Evolutionary conservation across 352 stramenopile species (phyloP).

Genomic region (Phytophthora aleatoria): DNA sequence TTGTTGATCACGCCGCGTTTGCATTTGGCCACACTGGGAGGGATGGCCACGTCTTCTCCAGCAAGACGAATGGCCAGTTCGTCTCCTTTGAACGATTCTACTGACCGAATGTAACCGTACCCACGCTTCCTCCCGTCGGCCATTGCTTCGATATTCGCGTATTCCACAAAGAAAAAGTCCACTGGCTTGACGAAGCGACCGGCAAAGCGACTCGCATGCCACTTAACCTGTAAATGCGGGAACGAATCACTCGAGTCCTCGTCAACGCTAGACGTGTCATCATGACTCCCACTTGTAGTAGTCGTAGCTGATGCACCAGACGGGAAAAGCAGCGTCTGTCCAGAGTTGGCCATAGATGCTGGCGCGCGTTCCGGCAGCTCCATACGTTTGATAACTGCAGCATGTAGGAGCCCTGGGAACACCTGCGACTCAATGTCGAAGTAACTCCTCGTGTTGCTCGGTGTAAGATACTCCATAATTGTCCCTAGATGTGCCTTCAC

Average conservation of each 20-base stretch:
- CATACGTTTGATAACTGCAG: conserved; percentile 81
- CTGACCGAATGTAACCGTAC: conserved; percentile 79
- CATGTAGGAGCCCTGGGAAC: conserved; percentile 79
- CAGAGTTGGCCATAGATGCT: conserved; percentile 17
- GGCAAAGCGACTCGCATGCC: conserved; percentile 84
- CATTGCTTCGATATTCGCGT: conserved; percentile 78
- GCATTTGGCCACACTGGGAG: conserved; percentile 83
- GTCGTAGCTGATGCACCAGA: conserved; percentile 33
- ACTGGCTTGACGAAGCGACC: conserved; percentile 83
- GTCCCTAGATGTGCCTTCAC: conserved; percentile 78
- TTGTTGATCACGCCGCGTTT: conserved; percentile 87
- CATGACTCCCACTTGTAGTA: conserved; percentile 38
- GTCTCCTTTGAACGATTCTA: conserved; percentile 85
- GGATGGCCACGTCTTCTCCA: conserved; percentile 68
- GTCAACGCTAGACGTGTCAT: conserved; percentile 50
- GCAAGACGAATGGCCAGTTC: conserved; percentile 72
- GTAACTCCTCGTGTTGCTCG: conserved; percentile 72
- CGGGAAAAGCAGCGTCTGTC: conserved; percentile 30
- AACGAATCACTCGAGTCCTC: conserved; percentile 53
- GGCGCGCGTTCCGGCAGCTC: conserved; percentile 46
- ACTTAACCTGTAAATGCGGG: conserved; percentile 82
- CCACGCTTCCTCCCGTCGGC: conserved; percentile 65
- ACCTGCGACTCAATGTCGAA: conserved; percentile 83
- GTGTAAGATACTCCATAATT: conserved; percentile 83
- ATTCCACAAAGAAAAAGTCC: conserved; percentile 90